Base-by-base conservation (phyloP, 2,329 filamentous ascomycete genomes). In the Diaporthe destruens region DNA sequence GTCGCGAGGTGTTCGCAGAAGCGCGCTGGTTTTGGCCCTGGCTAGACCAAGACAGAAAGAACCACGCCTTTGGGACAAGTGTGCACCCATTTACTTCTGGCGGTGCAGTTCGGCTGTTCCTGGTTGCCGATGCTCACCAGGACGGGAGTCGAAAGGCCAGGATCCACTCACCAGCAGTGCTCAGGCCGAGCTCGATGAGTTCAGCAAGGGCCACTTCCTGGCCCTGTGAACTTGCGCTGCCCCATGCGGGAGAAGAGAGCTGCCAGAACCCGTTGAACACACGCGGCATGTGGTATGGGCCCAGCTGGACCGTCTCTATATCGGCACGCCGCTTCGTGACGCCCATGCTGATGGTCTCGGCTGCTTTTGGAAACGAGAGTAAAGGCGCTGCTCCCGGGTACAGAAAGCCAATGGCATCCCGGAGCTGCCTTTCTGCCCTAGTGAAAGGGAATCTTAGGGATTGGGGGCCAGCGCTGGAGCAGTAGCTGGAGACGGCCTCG, bases 201-300 rank as follows among this genome's bases (percentile, higher is more conserved):
- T 74, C 74, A 16, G 71, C 39, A 4, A 82, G 77, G 20, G 78
- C 78, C 11, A 69, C 42, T 6, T 79, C 77, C 59, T 80, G 79
- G 54, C 74, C 75, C 36, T 75, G 66, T 0, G 77, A 74, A 6
- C 78, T 77, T 0, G 74, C 77, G 7, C 75, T 74, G 11, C 80
- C 79, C 79, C 79, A 81, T 7, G 78, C 78, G 7, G 79, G 76
- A 36, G 77, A 80, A 0, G 78, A 79, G 11, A 81, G 75, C 72
- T 81, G 80, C 80, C 80, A 81, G 12, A 81, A 70, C 0, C 80
- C 79, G 32, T 77, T 79, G 65, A 81, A 77, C 16, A 80, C 69
- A 23, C 80, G 74, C 0, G 79, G 79, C 56, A 79, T 65, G 18
- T 72, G 57, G 23, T 71, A 53, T 0, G 71, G 57, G 3, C 78